These are phyloP conservation scores for Strobilomyces confusus DNA, from an alignment of 768 basidiomycete species.

Conservation along the genomic window DNA sequence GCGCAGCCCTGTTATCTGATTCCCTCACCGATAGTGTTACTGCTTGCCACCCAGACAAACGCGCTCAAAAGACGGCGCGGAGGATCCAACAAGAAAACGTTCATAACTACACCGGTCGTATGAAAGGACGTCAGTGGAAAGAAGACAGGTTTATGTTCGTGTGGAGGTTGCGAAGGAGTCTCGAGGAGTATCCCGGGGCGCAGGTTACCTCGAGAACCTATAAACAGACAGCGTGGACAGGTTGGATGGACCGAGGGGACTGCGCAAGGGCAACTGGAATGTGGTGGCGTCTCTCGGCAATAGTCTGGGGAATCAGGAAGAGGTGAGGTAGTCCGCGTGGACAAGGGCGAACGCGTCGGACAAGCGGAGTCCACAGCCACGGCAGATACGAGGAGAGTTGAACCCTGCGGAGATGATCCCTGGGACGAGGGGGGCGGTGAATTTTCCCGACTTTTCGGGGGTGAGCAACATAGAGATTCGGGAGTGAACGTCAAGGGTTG, in stretches of 20 bases:
- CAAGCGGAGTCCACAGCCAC: constrained; percentile 4
- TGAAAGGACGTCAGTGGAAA: constrained; percentile 59
- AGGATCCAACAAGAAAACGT: constrained; percentile 71
- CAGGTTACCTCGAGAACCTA: constrained; percentile 1
- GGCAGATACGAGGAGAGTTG: constrained; percentile 13
- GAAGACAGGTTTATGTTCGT: constrained; percentile 43
- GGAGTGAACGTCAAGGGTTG: constrained; percentile 9
- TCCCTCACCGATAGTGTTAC: constrained; percentile 31
- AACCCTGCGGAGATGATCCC: constrained; percentile 25
- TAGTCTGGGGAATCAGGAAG: constrained; percentile 16
- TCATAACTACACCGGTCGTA: constrained; percentile 69
- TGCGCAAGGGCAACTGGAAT: not conserved
- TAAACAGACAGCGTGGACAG: constrained; percentile 3
- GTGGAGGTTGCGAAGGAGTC: constrained; percentile 1
- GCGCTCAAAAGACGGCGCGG: constrained; percentile 56
- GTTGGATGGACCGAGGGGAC: constrained; percentile 5
- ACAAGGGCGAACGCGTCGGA: constrained; percentile 22
- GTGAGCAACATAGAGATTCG: constrained; percentile 16
- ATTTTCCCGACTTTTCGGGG: constrained; percentile 25
- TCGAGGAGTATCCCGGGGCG: constrained; percentile 14
- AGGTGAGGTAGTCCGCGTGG: constrained; percentile 20
- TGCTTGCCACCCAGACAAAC: constrained; percentile 61
- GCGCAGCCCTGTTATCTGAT: not conserved
- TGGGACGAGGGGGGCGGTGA: constrained; percentile 29
- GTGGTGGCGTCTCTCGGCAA: constrained; percentile 13